Evolutionary conservation across 2,329 filamentous ascomycete genomes (phyloP).

Genomic region (Sporothrix pallida): DNA sequence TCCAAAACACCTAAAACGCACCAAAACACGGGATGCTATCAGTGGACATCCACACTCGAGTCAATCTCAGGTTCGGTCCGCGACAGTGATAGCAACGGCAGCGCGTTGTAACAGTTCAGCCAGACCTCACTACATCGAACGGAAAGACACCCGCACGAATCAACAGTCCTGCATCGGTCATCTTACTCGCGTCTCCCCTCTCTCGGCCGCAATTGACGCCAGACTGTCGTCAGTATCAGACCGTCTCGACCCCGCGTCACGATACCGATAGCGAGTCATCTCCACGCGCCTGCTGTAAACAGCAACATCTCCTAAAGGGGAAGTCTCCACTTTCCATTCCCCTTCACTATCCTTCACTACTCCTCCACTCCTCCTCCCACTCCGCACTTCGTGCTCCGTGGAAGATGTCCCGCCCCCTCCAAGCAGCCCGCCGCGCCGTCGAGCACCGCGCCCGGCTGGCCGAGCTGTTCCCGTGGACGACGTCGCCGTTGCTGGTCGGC

Average conservation of each 20-base stretch:
- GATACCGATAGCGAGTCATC: background rate
- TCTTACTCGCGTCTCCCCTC: background rate
- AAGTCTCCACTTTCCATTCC: background rate
- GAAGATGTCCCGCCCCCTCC: slow-evolving; percentile 27
- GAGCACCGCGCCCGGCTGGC: slow-evolving; percentile 24
- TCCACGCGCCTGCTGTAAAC: background rate
- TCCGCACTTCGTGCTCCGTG: background rate
- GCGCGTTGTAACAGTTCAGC: background rate
- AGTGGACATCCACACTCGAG: background rate
- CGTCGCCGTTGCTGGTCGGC: slow-evolving; percentile 48
- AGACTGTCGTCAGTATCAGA: background rate
- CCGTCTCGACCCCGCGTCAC: background rate
- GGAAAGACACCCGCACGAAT: background rate
- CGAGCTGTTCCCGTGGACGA: slow-evolving; percentile 47
- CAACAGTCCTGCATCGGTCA: background rate
- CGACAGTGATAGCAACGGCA: background rate
- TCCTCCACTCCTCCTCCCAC: too few relatives aligned
- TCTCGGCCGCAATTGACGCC: background rate
- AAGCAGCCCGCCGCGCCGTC: slow-evolving; percentile 31
- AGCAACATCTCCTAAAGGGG: background rate
- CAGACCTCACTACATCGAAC: background rate
- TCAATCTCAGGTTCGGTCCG: too few relatives aligned
- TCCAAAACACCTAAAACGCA: background rate
- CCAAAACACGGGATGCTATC: slow-evolving; percentile 3
- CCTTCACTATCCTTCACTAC: background rate